Conservation (phyloP, 1,139 yeast genomes). For the Scheffersomyces quercinus region DNA sequence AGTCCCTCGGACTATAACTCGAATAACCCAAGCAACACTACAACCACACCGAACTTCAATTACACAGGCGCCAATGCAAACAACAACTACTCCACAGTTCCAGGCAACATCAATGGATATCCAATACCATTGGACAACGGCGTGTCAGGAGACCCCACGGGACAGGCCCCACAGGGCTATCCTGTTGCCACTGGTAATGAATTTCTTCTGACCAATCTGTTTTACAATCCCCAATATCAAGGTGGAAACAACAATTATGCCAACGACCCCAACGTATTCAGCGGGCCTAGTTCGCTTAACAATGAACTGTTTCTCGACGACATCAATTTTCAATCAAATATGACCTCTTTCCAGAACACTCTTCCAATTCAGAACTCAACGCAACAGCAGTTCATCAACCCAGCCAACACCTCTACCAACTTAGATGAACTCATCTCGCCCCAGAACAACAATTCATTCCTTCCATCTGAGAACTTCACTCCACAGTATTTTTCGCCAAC, state of each 20-base stretch:
- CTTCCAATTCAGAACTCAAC: slow-evolving; percentile 4
- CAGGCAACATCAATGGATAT: slow-evolving; percentile 5
- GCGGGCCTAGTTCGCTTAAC: slow-evolving; percentile 18
- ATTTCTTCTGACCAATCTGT: not conserved
- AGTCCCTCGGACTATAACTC: slow-evolving; percentile 32
- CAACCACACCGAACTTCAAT: slow-evolving; percentile 9
- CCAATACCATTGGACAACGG: slow-evolving; percentile 4
- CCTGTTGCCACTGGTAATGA: not conserved
- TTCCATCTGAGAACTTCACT: slow-evolving; percentile 26
- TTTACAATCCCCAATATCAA: slow-evolving; percentile 1
- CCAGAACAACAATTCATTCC: slow-evolving; percentile 12
- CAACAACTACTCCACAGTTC: slow-evolving; percentile 12
- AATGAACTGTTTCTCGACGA: slow-evolving; percentile 41
- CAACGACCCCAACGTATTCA: slow-evolving; percentile 6
- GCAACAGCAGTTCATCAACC: slow-evolving; percentile 12
- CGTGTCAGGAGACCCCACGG: slow-evolving; percentile 3
- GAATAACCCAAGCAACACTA: slow-evolving; percentile 7
- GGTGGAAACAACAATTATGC: slow-evolving; percentile 2
- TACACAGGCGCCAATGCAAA: slow-evolving; percentile 5
- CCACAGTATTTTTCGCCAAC: slow-evolving; percentile 49
- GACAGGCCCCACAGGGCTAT: not conserved
- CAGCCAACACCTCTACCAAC: slow-evolving; percentile 20
- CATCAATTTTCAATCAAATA: slow-evolving; percentile 17
- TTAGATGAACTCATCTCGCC: slow-evolving; percentile 43
- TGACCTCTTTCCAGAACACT: not conserved